Conservation (phyloP, 495 filamentous ascomycete species). For the Amniculicola lignicola region DNA sequence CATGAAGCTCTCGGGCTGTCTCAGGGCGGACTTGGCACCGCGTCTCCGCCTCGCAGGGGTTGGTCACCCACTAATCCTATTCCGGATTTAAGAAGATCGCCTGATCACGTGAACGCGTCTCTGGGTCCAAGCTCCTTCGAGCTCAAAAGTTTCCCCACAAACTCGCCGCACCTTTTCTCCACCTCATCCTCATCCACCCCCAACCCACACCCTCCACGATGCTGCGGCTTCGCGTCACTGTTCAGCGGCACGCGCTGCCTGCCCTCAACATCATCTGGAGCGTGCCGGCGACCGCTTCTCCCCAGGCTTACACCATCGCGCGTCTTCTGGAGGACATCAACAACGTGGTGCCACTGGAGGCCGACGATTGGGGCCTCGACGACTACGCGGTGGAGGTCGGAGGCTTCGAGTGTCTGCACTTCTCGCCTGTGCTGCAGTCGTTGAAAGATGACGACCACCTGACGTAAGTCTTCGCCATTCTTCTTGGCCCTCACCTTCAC, state of each 20-base stretch:
- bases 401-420: constrained; percentile 89
- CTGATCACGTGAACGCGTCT: not conserved
- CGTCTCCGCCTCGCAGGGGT: no score
- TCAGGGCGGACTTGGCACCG: no score
- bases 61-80: no score
- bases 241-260: constrained; percentile 78
- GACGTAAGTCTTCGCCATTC: constrained; percentile 65
- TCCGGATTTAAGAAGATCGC: no score
- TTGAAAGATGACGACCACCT: constrained; percentile 84
- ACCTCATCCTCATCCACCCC: not conserved
- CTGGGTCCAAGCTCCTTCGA: constrained; percentile 2
- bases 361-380: constrained; percentile 80
- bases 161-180: not conserved
- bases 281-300: constrained; percentile 43
- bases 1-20: no score
- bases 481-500: constrained; percentile 20
- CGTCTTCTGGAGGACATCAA: constrained; percentile 81
- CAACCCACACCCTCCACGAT: not conserved
- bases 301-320: constrained; percentile 58
- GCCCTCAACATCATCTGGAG: constrained; percentile 73
- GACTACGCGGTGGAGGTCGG: constrained; percentile 85
- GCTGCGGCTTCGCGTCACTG: constrained; percentile 79
- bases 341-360: constrained; percentile 79
- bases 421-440: constrained; percentile 64
- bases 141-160: not conserved